Evolutionary conservation across 441 rosid species (phyloP).

Genomic region (Kokia cookei): DNA sequence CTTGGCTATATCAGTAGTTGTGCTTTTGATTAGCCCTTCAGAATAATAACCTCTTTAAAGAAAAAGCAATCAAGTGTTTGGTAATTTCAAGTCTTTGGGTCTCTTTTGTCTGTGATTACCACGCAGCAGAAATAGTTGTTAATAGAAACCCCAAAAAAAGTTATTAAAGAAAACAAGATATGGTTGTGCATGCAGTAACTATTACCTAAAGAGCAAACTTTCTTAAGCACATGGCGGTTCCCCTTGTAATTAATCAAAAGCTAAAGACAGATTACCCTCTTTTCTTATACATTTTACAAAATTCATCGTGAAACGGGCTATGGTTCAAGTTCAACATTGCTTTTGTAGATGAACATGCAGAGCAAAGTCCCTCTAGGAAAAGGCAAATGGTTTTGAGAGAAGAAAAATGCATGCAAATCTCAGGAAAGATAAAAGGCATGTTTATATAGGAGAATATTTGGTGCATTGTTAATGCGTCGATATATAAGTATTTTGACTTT

Average conservation of each 20-base stretch:
- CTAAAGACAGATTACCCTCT: background rate
- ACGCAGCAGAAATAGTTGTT: background rate
- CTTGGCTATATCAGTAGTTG: constrained; percentile 16
- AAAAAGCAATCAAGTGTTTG: constrained; percentile 20
- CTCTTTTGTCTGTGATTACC: constrained; percentile 14
- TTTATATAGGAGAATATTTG: background rate
- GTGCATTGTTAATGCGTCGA: background rate
- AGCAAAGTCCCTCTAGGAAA: constrained; percentile 19
- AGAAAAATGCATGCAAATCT: too few relatives aligned
- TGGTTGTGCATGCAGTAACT: constrained; percentile 21
- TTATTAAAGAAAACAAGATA: background rate
- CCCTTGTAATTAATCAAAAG: constrained; percentile 10
- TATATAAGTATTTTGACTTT: constrained; percentile 1
- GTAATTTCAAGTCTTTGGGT: constrained; percentile 9
- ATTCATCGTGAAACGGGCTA: background rate
- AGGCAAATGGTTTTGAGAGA: background rate
- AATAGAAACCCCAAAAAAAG: background rate
- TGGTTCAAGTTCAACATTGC: background rate
- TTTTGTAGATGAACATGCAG: constrained; percentile 5
- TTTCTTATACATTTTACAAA: background rate
- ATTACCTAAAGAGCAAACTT: constrained; percentile 7
- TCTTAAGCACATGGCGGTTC: background rate
- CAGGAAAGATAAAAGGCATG: background rate
- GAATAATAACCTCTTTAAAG: constrained; percentile 16
- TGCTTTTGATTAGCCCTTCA: constrained; percentile 27